These are phyloP conservation scores for Leishmania major DNA, from an alignment of 208 protist genomes.

Conservation along the genomic window DNA sequence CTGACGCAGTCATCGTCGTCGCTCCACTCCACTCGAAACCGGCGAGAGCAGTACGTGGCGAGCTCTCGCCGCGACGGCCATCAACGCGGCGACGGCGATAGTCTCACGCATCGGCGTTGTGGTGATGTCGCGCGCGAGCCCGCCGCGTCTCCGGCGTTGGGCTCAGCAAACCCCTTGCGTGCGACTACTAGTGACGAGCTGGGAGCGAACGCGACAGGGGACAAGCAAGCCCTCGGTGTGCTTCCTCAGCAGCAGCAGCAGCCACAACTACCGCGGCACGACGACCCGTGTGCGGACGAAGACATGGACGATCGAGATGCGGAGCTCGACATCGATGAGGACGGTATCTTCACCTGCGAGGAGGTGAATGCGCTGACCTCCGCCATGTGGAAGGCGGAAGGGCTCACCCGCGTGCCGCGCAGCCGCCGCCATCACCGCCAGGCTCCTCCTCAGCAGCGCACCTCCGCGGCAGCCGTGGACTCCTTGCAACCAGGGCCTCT, in stretches of 20 bases:
- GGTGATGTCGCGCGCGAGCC: background rate
- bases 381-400: constrained; percentile 36
- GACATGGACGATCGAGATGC: constrained; percentile 5
- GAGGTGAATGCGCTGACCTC: constrained; percentile 26
- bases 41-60: background rate
- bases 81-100: background rate
- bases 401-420: constrained; percentile 20
- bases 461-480: background rate
- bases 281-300: background rate
- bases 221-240: background rate
- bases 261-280: background rate
- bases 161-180: background rate
- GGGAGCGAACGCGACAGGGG: background rate
- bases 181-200: background rate
- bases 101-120: background rate
- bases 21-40: background rate
- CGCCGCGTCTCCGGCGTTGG: background rate
- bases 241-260: background rate
- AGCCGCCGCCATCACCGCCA: background rate
- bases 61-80: background rate
- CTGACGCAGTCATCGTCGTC: background rate
- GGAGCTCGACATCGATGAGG: background rate
- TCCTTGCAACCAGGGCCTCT: background rate
- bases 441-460: background rate
- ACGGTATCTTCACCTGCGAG: constrained; percentile 21